These are phyloP conservation scores for Penicillium sp. DNA, from an alignment of 2,329 filamentous ascomycete genomes.

Conservation along the genomic window DNA sequence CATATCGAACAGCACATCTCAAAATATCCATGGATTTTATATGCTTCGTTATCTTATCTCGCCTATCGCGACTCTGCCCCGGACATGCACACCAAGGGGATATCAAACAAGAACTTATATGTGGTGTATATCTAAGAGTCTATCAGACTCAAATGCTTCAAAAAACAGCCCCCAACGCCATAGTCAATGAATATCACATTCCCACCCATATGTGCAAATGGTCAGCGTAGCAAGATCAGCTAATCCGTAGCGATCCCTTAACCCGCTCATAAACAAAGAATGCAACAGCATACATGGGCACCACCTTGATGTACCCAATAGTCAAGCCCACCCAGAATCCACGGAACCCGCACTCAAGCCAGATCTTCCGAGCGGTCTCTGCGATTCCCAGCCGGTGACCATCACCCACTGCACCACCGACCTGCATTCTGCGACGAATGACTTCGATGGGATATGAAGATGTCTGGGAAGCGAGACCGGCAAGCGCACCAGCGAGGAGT, in stretches of 20 bases:
- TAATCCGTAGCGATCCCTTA: conserved; percentile 61
- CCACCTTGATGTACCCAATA: conserved; percentile 92
- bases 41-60: background rate
- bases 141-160: conserved; percentile 14
- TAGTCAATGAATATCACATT: conserved; percentile 17
- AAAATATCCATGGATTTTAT: background rate
- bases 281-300: conserved; percentile 79
- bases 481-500: conserved; percentile 77
- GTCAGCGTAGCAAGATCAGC: background rate
- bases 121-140: conserved; percentile 14
- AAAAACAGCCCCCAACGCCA: conserved; percentile 19
- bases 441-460: conserved; percentile 93
- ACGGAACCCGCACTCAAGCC: conserved; percentile 69
- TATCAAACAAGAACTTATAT: background rate
- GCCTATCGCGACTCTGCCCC: background rate
- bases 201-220: conserved; percentile 9
- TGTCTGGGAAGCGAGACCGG: conserved; percentile 87
- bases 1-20: background rate
- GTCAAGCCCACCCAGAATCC: conserved; percentile 93
- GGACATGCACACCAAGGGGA: too few relatives aligned
- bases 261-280: conserved; percentile 69
- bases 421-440: conserved; percentile 90
- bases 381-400: conserved; percentile 74
- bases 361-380: conserved; percentile 77
- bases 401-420: conserved; percentile 90